Percentiles rank a stretch among this genome's conserved stretches.
These are phyloP conservation scores for Sedum album DNA, from an alignment of 164 flowering plant genomes.

Conservation along the genomic window DNA sequence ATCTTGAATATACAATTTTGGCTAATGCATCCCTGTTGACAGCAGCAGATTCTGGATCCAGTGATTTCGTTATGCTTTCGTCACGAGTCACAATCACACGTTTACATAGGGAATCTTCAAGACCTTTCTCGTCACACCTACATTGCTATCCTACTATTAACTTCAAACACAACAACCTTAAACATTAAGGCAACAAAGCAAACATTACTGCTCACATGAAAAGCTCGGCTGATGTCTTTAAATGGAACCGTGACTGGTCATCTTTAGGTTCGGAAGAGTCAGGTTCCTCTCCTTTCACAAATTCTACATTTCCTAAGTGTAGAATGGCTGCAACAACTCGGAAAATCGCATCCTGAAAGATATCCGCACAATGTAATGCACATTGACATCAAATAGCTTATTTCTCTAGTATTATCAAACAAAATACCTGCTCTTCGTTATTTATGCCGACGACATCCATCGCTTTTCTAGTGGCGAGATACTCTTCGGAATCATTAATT, in stretches of 20 bases:
- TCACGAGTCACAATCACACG: constrained; percentile 84
- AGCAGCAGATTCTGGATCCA: constrained; percentile 71
- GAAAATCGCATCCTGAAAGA: constrained; percentile 70
- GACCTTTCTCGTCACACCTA: constrained; percentile 81
- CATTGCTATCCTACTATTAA: constrained; percentile 6
- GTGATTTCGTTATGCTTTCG: constrained; percentile 73
- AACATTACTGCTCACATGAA: constrained; percentile 39
- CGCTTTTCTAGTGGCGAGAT: constrained; percentile 70
- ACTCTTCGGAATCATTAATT: constrained; percentile 65
- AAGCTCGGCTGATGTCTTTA: constrained; percentile 70
- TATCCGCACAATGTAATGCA: constrained; percentile 3
- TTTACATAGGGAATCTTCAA: constrained; percentile 80
- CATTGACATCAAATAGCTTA: neutral
- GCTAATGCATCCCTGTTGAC: constrained; percentile 85
- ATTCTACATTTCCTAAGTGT: constrained; percentile 79
- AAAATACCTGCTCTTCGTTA: constrained; percentile 60
- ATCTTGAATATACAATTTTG: constrained; percentile 60
- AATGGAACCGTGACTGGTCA: constrained; percentile 65
- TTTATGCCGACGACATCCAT: constrained; percentile 83
- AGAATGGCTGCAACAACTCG: constrained; percentile 81
- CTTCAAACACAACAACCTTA: constrained; percentile 1
- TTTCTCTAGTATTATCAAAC: neutral
- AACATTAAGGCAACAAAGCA: neutral
- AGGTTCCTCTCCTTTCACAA: constrained; percentile 53
- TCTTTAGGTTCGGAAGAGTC: constrained; percentile 84